Evolutionary conservation across 768 basidiomycete species (phyloP).

Genomic region (Kwoniella dendrophila): DNA sequence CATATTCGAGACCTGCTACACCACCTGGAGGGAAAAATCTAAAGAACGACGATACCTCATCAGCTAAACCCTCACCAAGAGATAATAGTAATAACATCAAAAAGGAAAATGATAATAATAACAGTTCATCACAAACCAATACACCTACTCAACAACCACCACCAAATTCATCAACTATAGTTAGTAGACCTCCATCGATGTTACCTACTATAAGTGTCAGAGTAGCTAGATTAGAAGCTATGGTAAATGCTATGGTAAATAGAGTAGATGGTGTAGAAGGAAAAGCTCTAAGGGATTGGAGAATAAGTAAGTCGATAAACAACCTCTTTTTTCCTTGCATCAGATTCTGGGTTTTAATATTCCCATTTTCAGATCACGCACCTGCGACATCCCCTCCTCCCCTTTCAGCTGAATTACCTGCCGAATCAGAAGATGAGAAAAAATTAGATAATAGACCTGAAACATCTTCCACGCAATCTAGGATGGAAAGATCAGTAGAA

Average conservation of each 20-base stretch:
- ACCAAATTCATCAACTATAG: too few relatives aligned
- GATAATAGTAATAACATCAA: neutral
- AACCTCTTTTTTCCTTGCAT: neutral
- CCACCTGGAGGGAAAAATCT: constrained; percentile 37
- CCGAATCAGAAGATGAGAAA: constrained; percentile 1
- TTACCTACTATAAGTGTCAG: constrained; percentile 43
- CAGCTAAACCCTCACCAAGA: constrained; percentile 11
- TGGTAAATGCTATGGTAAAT: constrained; percentile 48
- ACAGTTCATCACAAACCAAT: neutral
- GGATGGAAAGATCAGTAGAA: constrained; percentile 19
- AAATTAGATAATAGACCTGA: constrained; percentile 8
- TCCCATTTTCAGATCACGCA: constrained; percentile 34
- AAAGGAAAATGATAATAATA: constrained; percentile 12
- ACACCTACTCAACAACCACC: neutral
- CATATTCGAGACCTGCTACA: constrained; percentile 17
- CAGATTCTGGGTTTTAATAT: neutral
- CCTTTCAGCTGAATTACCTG: neutral
- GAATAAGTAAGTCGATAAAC: constrained; percentile 38
- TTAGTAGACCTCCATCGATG: constrained; percentile 17
- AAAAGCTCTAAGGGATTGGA: constrained; percentile 42
- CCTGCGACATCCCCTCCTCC: constrained; percentile 40
- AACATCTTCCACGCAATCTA: constrained; percentile 21
- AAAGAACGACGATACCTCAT: constrained; percentile 1
- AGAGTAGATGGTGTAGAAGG: constrained; percentile 42
- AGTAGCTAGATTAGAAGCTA: constrained; percentile 38